phyloP scores from a whole-genome alignment of 2,329 filamentous ascomycete genomes.

The Nemania sp. region DNA sequence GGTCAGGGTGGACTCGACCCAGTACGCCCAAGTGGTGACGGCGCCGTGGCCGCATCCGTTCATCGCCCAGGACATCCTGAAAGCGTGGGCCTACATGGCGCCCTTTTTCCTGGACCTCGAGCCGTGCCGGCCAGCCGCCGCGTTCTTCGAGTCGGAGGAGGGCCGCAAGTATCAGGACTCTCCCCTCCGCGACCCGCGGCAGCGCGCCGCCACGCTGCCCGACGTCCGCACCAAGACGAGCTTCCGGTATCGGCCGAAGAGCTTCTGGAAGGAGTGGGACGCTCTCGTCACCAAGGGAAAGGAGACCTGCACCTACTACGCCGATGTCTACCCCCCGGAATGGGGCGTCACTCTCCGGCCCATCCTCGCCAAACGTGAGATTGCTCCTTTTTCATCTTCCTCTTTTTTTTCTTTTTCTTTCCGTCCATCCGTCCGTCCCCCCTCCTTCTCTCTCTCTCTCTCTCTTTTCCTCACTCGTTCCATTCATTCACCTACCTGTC shows the following conservation, averaged over 20 bases:
- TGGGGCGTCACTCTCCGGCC: slow-evolving; percentile 49
- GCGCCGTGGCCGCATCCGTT: slow-evolving; percentile 43
- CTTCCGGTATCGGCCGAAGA: slow-evolving; percentile 43
- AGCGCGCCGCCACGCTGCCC: slow-evolving; percentile 45
- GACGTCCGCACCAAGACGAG: slow-evolving; percentile 45
- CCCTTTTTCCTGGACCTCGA: slow-evolving; percentile 45
- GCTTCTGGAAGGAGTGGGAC: slow-evolving; percentile 47
- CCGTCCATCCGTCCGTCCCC: too few species aligned
- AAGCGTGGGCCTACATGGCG: slow-evolving; percentile 44
- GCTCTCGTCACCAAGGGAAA: slow-evolving; percentile 34
- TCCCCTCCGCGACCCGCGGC: slow-evolving; percentile 45
- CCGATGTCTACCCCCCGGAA: slow-evolving; percentile 41
- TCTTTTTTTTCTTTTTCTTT: too few species aligned
- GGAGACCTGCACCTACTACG: slow-evolving; percentile 22
- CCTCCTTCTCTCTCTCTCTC: too few species aligned
- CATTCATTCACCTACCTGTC: neutral
- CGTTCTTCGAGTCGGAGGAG: slow-evolving; percentile 44
- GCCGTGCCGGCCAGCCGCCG: slow-evolving; percentile 26
- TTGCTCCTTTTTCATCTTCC: too few species aligned
- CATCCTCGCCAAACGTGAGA: slow-evolving; percentile 44
- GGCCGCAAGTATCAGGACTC: slow-evolving; percentile 44
- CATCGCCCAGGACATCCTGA: slow-evolving; percentile 44
- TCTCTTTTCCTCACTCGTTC: neutral
- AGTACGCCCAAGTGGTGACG: slow-evolving; percentile 26
- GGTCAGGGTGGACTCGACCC: slow-evolving; percentile 32